These are phyloP conservation scores for button mushroom (Agaricus bisporus) DNA, from an alignment of 768 basidiomycete genomes.

Conservation along the genomic window DNA sequence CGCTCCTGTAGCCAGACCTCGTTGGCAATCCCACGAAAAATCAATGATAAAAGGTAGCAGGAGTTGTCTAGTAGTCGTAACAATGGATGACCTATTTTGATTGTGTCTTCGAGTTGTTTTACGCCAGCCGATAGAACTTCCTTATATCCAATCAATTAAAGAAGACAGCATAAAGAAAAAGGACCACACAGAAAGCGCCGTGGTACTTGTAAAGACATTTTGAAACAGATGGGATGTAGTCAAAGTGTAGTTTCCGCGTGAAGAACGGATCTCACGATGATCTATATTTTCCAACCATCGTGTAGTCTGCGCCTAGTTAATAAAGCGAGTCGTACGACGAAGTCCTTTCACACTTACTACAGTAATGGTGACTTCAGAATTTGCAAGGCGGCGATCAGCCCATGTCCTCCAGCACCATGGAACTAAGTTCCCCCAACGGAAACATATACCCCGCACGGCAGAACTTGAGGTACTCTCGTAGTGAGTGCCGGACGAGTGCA, in stretches of 20 bases:
- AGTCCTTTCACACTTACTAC: slow-evolving; percentile 33
- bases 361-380: slow-evolving; percentile 41
- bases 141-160: neutral
- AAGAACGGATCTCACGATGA: neutral
- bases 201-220: neutral
- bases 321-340: neutral
- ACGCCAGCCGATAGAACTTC: neutral
- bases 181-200: slow-evolving; percentile 4
- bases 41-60: neutral
- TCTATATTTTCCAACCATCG: slow-evolving; percentile 4
- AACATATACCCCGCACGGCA: slow-evolving; percentile 38
- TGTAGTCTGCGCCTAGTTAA: neutral
- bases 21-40: neutral
- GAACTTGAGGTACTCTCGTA: neutral
- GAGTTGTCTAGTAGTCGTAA: neutral
- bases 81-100: neutral
- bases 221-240: neutral
- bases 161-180: neutral
- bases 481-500: neutral
- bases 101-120: neutral
- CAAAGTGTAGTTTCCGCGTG: neutral
- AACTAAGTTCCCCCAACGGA: slow-evolving; percentile 51
- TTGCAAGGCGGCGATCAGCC: slow-evolving; percentile 44
- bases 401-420: slow-evolving; percentile 66
- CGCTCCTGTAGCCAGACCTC: neutral